Evolutionary conservation across 2,329 filamentous ascomycete genomes (phyloP).

Genomic region (Fusarium armeniacum): DNA sequence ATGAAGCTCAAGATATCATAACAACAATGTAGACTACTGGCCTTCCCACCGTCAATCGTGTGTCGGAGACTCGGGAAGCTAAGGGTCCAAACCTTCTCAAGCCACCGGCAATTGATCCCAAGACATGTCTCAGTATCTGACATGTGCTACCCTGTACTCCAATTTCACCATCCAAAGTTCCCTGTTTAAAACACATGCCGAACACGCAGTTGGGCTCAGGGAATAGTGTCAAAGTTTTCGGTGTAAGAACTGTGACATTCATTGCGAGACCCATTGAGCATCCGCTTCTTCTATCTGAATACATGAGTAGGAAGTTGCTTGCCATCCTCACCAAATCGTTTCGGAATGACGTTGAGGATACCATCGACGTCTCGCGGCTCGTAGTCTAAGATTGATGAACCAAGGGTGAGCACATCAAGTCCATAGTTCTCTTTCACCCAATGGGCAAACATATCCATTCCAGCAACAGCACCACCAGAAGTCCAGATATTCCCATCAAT

Average conservation of each 20-base stretch:
- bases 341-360: slow-evolving; percentile 47
- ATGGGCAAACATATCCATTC: slow-evolving; percentile 61
- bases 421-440: slow-evolving; percentile 57
- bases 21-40: neutral
- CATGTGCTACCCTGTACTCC: neutral
- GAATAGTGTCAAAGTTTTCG: too few relatives aligned
- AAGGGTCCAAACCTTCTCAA: neutral
- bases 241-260: too few relatives aligned
- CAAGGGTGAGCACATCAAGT: slow-evolving; percentile 45
- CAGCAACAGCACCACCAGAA: slow-evolving; percentile 60
- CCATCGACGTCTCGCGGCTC: slow-evolving; percentile 56
- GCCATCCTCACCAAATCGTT: slow-evolving; percentile 49
- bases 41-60: fast-evolving
- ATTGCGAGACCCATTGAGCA: neutral
- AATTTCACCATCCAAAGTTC: too few relatives aligned
- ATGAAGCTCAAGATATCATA: neutral
- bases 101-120: neutral
- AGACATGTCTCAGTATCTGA: neutral
- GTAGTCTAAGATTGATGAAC: slow-evolving; percentile 50
- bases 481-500: slow-evolving; percentile 63
- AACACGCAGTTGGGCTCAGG: too few relatives aligned
- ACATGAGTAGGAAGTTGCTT: slow-evolving; percentile 49
- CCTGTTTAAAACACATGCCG: too few relatives aligned
- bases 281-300: slow-evolving; percentile 1
- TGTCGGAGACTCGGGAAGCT: neutral